Conservation (phyloP, 2,329 filamentous ascomycete species). For the Colletotrichum cordylinicola region DNA sequence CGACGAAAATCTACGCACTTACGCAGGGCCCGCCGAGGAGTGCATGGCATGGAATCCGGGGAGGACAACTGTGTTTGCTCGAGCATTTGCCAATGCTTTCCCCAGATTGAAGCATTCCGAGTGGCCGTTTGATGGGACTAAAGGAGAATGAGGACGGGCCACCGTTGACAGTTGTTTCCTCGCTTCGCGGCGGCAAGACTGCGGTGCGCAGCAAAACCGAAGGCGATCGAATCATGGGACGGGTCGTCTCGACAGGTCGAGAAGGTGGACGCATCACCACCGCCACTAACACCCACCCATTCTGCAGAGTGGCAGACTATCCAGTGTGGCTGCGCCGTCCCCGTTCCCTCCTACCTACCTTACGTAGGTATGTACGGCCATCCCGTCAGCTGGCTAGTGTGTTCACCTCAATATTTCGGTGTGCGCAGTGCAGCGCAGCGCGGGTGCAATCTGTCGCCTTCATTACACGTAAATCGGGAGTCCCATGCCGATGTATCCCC, state of each 20-base stretch:
- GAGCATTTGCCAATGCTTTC: neutral
- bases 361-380: neutral
- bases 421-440: neutral
- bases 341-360: neutral
- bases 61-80: neutral
- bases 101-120: neutral
- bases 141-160: neutral
- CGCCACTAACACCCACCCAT: neutral
- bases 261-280: neutral
- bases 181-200: neutral
- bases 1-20: neutral
- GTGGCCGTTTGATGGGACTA: neutral
- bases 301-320: neutral
- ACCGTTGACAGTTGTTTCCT: neutral
- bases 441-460: neutral
- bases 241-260: neutral
- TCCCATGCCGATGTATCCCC: neutral
- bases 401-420: neutral
- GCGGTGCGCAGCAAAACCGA: neutral
- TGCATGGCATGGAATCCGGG: neutral
- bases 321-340: neutral
- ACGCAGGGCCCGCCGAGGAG: neutral
- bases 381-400: neutral
- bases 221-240: neutral
- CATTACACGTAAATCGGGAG: neutral